phyloP scores from a whole-genome alignment of 2,329 filamentous ascomycete genomes.

The Neoscytalidium dimidiatum region DNA sequence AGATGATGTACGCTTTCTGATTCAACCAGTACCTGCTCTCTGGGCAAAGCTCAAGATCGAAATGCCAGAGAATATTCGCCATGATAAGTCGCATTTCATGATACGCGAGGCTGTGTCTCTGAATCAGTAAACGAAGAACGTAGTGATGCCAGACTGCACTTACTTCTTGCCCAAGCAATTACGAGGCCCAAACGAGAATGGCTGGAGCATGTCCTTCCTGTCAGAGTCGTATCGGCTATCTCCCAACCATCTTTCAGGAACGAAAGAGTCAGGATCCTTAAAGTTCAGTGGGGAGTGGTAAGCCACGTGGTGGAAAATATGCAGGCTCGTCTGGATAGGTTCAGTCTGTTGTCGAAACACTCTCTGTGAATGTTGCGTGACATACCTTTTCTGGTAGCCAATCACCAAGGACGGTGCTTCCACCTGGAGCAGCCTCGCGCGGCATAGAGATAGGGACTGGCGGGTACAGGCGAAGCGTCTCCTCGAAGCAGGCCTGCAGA shows the following conservation, averaged over 20 bases:
- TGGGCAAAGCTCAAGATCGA: conserved; percentile 38
- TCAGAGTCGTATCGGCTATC: conserved; percentile 29
- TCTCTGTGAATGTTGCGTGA: not conserved
- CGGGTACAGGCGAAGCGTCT: conserved; percentile 45
- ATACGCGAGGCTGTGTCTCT: conserved; percentile 30
- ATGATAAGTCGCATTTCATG: conserved; percentile 46
- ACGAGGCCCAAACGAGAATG: conserved; percentile 48
- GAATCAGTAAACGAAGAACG: not conserved
- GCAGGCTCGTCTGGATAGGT: conserved; percentile 16
- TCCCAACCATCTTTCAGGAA: conserved; percentile 45
- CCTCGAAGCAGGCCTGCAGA: conserved; percentile 43
- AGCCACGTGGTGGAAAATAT: conserved; percentile 14
- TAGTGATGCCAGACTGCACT: conserved; percentile 18
- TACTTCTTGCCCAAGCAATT: conserved; percentile 42
- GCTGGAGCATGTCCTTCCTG: conserved; percentile 38
- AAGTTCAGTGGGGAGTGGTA: conserved; percentile 32
- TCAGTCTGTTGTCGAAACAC: not conserved
- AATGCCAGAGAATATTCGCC: conserved; percentile 39
- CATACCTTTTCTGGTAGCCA: conserved; percentile 34
- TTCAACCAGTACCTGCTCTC: conserved; percentile 34
- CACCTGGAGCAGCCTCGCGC: conserved; percentile 34
- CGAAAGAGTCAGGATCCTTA: conserved; percentile 35
- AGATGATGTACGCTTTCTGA: conserved; percentile 38
- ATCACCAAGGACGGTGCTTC: conserved; percentile 38
- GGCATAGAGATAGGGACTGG: conserved; percentile 39